A percentile compares a stretch with the other conserved stretches of the same genome.
Evolutionary conservation across 306 rosid species (phyloP).

Genomic region (Dalbergia oliveri): DNA sequence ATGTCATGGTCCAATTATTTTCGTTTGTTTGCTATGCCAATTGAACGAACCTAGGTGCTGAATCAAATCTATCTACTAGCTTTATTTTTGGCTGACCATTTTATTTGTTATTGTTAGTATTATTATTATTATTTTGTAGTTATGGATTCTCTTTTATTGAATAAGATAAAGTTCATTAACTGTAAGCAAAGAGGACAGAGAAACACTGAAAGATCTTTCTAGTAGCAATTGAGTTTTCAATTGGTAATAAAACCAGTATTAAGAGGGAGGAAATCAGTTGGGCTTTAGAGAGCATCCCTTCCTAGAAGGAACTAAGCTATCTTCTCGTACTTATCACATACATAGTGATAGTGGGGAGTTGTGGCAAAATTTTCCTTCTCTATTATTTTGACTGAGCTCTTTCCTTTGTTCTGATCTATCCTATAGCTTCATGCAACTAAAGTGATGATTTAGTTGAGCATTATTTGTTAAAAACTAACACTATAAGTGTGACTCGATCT

Average conservation of each 20-base stretch:
- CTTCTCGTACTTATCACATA: not conserved
- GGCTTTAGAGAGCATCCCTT: not conserved
- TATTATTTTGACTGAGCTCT: not conserved
- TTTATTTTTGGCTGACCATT: not conserved
- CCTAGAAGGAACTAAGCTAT: not conserved
- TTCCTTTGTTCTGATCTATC: constrained; percentile 6
- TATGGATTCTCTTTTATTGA: constrained; percentile 25
- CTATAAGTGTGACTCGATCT: not conserved
- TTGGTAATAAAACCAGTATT: not conserved
- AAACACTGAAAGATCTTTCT: not conserved
- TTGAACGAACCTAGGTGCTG: not conserved
- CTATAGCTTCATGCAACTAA: not conserved
- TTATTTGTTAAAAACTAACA: constrained; percentile 25
- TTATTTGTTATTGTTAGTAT: not conserved
- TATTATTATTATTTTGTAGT: not conserved
- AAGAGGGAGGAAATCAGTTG: not conserved
- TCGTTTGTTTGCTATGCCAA: not conserved
- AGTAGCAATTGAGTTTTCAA: not conserved
- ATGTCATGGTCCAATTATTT: not conserved
- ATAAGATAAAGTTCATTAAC: constrained; percentile 13
- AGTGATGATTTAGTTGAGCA: not conserved
- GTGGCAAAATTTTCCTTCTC: constrained; percentile 6
- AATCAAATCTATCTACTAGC: not conserved
- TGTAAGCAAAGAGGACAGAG: not conserved
- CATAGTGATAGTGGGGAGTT: not conserved